Percentiles rank a stretch among this genome's conserved stretches.
Conservation (phyloP, 2,329 filamentous ascomycete genomes). For the Sporothrix schenckii region DNA sequence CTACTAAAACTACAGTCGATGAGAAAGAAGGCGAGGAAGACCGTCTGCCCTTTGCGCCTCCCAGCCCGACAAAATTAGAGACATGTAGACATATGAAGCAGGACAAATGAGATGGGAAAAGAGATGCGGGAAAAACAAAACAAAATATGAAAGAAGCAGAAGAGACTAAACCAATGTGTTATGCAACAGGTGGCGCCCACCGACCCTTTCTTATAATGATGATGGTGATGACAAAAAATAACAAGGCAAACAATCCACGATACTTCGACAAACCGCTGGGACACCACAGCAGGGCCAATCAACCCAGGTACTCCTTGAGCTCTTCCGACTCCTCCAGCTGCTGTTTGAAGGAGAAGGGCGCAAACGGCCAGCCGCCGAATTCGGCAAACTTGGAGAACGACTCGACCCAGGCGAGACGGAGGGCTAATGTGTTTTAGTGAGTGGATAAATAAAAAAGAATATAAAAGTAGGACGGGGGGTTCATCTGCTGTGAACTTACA, state of each 20-base stretch:
- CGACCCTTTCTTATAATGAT: background rate
- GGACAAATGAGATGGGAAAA: slow-evolving; percentile 12
- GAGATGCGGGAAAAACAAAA: background rate
- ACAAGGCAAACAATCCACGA: background rate
- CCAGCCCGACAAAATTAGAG: slow-evolving; percentile 15
- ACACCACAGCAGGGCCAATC: slow-evolving; percentile 30
- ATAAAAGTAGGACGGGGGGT: background rate
- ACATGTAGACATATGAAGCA: background rate
- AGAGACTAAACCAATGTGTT: slow-evolving; percentile 16
- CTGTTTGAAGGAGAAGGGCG: slow-evolving; percentile 84
- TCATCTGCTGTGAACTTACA: slow-evolving; percentile 33
- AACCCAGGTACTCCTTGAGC: slow-evolving; percentile 59
- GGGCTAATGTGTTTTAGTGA: slow-evolving; percentile 40
- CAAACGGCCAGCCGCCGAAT: slow-evolving; percentile 83
- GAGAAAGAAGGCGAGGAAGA: background rate
- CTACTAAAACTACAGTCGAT: slow-evolving; percentile 30
- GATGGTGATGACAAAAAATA: slow-evolving; percentile 17
- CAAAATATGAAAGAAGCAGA: slow-evolving; percentile 21
- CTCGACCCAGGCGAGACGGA: slow-evolving; percentile 94
- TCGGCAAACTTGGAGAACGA: slow-evolving; percentile 98
- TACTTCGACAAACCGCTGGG: background rate
- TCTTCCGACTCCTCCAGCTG: slow-evolving; percentile 81
- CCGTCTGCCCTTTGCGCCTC: background rate
- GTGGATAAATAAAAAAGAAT: background rate
- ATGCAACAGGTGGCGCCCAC: slow-evolving; percentile 13